phyloP scores from a whole-genome alignment of 176 grass and related monocot species.

The Chrysopogon serrulatus region DNA sequence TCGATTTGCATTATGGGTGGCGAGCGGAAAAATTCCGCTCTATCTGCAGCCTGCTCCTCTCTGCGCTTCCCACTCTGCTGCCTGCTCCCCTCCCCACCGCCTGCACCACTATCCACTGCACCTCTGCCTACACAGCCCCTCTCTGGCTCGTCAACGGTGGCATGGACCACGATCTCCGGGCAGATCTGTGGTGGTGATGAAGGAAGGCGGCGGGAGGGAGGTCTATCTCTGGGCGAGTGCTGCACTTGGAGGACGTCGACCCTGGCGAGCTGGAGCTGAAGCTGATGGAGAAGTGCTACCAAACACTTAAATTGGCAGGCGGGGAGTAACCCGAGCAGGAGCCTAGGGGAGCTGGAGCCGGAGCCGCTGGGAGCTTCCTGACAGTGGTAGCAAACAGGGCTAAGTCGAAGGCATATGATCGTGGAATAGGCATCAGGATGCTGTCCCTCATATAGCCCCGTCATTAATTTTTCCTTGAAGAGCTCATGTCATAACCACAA shows the following conservation, averaged over 20 bases:
- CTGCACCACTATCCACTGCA: neutral
- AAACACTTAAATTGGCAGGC: neutral
- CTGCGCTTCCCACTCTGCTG: neutral
- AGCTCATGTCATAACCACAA: neutral
- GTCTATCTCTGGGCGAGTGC: too few relatives aligned
- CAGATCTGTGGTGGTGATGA: neutral
- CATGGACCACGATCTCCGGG: neutral
- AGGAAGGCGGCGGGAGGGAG: neutral
- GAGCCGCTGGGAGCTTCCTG: neutral
- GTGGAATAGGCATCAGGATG: neutral
- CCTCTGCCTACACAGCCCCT: neutral
- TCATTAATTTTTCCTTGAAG: neutral
- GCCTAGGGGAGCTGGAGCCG: neutral
- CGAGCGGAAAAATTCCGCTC: neutral
- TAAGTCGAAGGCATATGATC: neutral
- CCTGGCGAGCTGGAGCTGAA: neutral
- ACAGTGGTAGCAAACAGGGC: neutral
- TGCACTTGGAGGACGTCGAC: neutral
- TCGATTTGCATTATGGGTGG: neutral
- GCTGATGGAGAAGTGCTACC: neutral
- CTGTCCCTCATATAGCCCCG: neutral
- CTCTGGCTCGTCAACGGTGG: neutral
- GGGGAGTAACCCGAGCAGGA: neutral
- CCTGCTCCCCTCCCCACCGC: neutral
- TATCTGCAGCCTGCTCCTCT: neutral